phyloP scores from a whole-genome alignment of 352 stramenopile species.

The Phytophthora hybrid region DNA sequence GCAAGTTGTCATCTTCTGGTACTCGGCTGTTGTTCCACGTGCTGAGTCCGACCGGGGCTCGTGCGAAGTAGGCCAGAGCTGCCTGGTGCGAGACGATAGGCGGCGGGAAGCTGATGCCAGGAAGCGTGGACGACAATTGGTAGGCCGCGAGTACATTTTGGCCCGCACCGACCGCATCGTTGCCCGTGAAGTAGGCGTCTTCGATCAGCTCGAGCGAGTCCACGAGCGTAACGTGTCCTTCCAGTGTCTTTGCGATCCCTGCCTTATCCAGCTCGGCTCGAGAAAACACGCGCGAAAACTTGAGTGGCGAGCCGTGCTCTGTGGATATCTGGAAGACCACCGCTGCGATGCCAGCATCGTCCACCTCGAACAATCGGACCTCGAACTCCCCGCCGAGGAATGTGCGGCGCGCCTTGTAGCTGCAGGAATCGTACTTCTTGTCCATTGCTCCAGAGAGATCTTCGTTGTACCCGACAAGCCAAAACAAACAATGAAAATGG shows the following conservation, averaged over 20 bases:
- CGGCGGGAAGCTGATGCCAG: conserved; percentile 59
- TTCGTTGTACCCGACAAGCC: not conserved
- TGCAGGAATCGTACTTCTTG: conserved; percentile 60
- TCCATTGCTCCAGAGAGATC: conserved; percentile 34
- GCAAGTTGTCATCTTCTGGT: conserved; percentile 46
- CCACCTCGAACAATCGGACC: conserved; percentile 76
- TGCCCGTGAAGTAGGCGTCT: conserved; percentile 68
- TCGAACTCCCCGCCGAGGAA: conserved; percentile 76
- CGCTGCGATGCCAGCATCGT: conserved; percentile 69
- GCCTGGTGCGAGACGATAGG: conserved; percentile 66
- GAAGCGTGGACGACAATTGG: conserved; percentile 71
- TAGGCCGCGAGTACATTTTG: conserved; percentile 56
- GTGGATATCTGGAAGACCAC: conserved; percentile 54
- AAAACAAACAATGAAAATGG: not conserved
- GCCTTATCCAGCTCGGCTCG: conserved; percentile 53
- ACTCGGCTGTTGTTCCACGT: conserved; percentile 55
- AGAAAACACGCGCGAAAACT: conserved; percentile 78
- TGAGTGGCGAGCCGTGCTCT: conserved; percentile 45
- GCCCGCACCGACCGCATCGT: conserved; percentile 46
- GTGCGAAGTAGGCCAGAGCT: conserved; percentile 71
- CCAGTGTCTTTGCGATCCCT: conserved; percentile 61
- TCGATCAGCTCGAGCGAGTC: conserved; percentile 76
- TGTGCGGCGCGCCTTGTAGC: conserved; percentile 67
- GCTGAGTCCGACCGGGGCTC: conserved; percentile 56
- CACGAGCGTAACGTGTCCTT: conserved; percentile 67